Evolutionary conservation across 2,329 filamentous ascomycete species (phyloP), one percentile per base, ranked within the genome.

Genomic region (Tricladium varicosporioides): DNA sequence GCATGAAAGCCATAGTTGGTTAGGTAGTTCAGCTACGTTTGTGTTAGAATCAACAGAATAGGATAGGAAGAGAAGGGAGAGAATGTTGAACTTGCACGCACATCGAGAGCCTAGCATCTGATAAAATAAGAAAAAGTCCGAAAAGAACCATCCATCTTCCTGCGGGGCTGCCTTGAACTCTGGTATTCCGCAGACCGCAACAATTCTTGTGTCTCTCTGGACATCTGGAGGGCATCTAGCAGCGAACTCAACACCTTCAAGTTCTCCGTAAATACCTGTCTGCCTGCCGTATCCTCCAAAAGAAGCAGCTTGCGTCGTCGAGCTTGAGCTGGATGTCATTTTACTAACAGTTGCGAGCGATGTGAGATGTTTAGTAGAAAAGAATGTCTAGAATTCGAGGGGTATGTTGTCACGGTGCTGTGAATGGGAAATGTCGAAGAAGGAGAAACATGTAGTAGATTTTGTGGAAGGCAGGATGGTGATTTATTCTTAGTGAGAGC

Each of bases 81-180:
- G 51, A 58, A 47, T 48, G 27, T 54, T 51, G 47, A 51, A 52
- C 40, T 55, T 52, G 42, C 46, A 59, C 51, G 43, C 31, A 59
- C 56, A 31, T 52, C 48, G 56, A 55, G 10, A 47, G 27, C 52
- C 31, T 44, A 59, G 42, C 51, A 59, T 54, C 51, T 59, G 56
- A 52, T 55, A 53, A 55, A 59, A 59, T 48, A 59, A 49, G 43
- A 55, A 59, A 48, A 59, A 59, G 56, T 59, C 56, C 31, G 56
- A 59, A 53, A 51, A 55, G 43, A 59, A 55, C 56, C 56, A 59
- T 53, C 56, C 56, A 55, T 59, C 56, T 5, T 54, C 44, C 16
- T 51, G 47, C 48, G 56, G 56, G 48, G 52, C 56, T 15, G 56
- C 56, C 16, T 55, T 44, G 13, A 31, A 19, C 42, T 43, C 53